phyloP scores from a whole-genome alignment of 169 alveolate genomes.

The Cytauxzoon felis region DNA sequence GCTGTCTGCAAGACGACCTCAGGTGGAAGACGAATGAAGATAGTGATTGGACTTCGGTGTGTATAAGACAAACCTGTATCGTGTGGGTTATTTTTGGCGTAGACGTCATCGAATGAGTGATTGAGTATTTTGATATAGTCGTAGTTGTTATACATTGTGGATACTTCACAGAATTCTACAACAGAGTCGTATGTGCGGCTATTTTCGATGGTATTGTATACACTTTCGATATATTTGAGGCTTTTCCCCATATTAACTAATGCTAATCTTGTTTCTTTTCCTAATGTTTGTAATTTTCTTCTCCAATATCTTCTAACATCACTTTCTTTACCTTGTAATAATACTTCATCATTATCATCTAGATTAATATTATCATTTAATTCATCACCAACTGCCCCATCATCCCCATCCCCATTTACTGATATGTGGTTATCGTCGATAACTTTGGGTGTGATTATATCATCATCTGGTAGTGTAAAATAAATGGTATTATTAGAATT shows the following conservation, averaged over 20 bases:
- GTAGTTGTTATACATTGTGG: constrained; percentile 25
- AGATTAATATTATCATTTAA: background rate
- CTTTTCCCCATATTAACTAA: constrained; percentile 70
- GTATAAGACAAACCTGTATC: no score
- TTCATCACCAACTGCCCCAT: background rate
- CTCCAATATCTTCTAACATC: constrained; percentile 61
- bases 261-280: constrained; percentile 70
- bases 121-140: constrained; percentile 32
- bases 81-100: constrained; percentile 37
- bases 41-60: no score
- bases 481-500: constrained; percentile 43
- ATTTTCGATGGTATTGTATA: constrained; percentile 26
- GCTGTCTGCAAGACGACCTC: no score
- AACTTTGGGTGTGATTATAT: constrained; percentile 4
- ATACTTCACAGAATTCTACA: constrained; percentile 53
- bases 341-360: background rate
- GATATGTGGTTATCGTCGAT: background rate
- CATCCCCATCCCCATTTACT: background rate
- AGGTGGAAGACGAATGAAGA: no score
- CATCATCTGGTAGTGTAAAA: constrained; percentile 10
- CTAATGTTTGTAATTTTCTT: constrained; percentile 59
- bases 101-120: constrained; percentile 61
- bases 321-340: constrained; percentile 30
- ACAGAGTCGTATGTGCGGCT: constrained; percentile 54
- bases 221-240: constrained; percentile 47